A percentile compares a stretch with the other conserved stretches of the same genome.
Conservation (phyloP, 495 filamentous ascomycete species). For the Evansstolkia leycettana region DNA sequence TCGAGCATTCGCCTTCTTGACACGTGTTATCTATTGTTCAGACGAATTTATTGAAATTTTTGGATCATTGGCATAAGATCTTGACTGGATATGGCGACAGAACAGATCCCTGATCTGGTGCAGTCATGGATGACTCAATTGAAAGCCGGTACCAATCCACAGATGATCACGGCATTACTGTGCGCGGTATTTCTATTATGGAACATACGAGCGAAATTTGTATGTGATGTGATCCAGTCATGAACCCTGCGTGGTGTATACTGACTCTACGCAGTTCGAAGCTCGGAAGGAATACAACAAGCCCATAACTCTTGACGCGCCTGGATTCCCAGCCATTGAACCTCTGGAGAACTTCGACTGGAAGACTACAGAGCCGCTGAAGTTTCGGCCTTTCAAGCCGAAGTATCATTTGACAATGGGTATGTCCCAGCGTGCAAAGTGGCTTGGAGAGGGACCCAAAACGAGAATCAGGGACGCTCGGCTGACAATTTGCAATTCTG, state of each 20-base stretch:
- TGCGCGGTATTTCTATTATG: too few relatives aligned
- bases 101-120: neutral
- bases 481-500: neutral
- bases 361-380: constrained; percentile 41
- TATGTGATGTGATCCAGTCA: neutral
- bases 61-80: too few relatives aligned
- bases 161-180: too few relatives aligned
- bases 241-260: too few relatives aligned
- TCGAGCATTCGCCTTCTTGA: too few relatives aligned
- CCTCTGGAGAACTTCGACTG: constrained; percentile 50
- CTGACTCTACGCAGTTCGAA: neutral
- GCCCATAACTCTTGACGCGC: constrained; percentile 3
- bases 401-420: constrained; percentile 68
- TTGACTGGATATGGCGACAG: neutral
- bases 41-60: too few relatives aligned
- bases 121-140: neutral
- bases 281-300: neutral
- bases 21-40: too few relatives aligned
- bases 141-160: too few relatives aligned
- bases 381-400: constrained; percentile 57
- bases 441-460: too few relatives aligned
- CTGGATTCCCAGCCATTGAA: constrained; percentile 27
- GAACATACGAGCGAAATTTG: too few relatives aligned
- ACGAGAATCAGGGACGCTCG: too few relatives aligned
- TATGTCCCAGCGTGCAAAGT: constrained; percentile 12